Base-by-base conservation (phyloP, 2,329 filamentous ascomycete genomes). In the Ploettnerulaceae sp. region DNA sequence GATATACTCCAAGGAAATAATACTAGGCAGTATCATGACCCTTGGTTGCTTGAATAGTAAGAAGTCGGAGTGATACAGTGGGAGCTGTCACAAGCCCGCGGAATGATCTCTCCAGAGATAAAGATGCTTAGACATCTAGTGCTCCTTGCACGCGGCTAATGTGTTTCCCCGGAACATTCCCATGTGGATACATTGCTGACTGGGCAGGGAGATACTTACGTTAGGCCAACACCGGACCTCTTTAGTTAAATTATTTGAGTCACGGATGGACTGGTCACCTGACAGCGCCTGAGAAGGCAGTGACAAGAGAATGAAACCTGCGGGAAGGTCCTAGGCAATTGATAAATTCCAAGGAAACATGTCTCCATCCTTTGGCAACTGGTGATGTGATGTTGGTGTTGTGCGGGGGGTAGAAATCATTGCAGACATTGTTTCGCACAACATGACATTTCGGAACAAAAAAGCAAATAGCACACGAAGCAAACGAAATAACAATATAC, bases 401-500 rank as follows among this genome's bases (percentile, higher is more conserved):
- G 43, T 40, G 32, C 43, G 40, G 29, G 46, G 24, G 47, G 55
- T 56, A 48, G 45, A 49, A 54, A 51, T 60, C 56, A 60, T 53
- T 35, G 15, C 4, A 57, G 55, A 62, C 60, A 63, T 55, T 40
- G 15, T 55, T 56, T 59, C 57, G 49, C 31, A 57, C 52, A 48
- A 63, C 60, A 63, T 57, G 48, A 56, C 44, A 25, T 33, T 35
- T 37, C 45, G 52, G n/a, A n/a, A n/a, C n/a, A 54, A 54, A 48
- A 51, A 39, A 43, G 21, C 46, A 53, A 54, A 57, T 21, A 44
- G 36, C 15, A 35, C 22, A 14, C 14, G 26, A 56, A 52, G 28
- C 41, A 51, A 44, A 51, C 34, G 38, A 53, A 57, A 58, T 42
- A 56, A 57, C 37, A 60, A 61, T 59, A 61, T 64, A 64, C 61